Conservation (phyloP, 1,139 yeast species). For the Insectozyma bohioensis region DNA sequence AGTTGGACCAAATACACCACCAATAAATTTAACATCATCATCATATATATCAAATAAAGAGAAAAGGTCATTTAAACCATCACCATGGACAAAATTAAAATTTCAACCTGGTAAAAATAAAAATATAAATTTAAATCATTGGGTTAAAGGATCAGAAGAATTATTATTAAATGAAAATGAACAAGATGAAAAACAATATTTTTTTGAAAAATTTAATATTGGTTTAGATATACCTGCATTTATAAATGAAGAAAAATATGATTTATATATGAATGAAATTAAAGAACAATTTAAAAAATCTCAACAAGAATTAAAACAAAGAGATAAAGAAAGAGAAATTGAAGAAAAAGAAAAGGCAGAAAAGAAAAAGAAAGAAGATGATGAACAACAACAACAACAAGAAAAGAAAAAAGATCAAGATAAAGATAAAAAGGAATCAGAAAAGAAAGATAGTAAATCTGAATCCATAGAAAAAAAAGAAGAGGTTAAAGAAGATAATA, state of each 20-base stretch:
- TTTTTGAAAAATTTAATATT: conserved; percentile 75
- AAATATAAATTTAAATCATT: conserved; percentile 63
- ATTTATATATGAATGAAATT: conserved; percentile 44
- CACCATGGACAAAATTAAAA: conserved; percentile 76
- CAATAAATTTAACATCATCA: conserved; percentile 59
- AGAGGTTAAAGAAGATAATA: conserved; percentile 6
- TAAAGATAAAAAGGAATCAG: conserved; percentile 8
- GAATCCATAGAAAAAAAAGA: conserved; percentile 2
- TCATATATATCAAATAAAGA: conserved; percentile 57
- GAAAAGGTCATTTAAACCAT: conserved; percentile 62
- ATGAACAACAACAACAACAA: too few relatives aligned
- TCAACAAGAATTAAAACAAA: conserved; percentile 11
- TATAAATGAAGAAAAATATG: conserved; percentile 63
- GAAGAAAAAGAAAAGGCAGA: conserved; percentile 15
- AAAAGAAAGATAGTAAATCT: conserved; percentile 7
- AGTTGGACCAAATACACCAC: conserved; percentile 91
- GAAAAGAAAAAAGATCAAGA: conserved; percentile 5
- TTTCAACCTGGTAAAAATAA: conserved; percentile 53
- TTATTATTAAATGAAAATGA: conserved; percentile 25
- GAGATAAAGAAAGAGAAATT: conserved; percentile 23
- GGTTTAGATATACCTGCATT: conserved; percentile 69
- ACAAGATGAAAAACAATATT: conserved; percentile 53
- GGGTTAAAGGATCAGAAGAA: conserved; percentile 80
- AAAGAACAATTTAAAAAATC: conserved; percentile 18
- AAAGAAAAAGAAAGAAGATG: conserved; percentile 6